Conservation (phyloP, 78 protist species). For the Chrysochromulina parva region DNA sequence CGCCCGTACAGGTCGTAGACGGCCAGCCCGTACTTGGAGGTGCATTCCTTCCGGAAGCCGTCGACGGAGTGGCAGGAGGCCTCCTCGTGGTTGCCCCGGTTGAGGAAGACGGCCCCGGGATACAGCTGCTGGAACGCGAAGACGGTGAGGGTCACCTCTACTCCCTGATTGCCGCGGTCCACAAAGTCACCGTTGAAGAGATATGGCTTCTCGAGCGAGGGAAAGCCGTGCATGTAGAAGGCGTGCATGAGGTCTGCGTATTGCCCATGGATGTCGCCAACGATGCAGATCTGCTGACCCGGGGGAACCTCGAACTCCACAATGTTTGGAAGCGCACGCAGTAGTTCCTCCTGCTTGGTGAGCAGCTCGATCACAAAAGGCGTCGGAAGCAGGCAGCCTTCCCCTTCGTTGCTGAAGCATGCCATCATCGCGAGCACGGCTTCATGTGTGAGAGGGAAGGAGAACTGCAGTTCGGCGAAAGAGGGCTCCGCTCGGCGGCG, state of each 20-base stretch:
- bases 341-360: too few species aligned
- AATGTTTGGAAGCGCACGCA: too few species aligned
- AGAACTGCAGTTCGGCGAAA: too few species aligned
- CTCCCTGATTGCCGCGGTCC: constrained; percentile 25
- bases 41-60: constrained; percentile 36
- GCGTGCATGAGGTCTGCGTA: neutral
- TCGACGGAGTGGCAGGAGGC: neutral
- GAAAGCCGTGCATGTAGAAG: neutral
- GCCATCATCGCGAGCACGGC: too few species aligned
- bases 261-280: constrained; percentile 32
- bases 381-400: too few species aligned
- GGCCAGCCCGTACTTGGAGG: neutral
- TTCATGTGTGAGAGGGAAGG: too few species aligned
- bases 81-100: constrained; percentile 55
- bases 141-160: neutral
- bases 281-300: neutral
- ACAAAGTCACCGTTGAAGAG: constrained; percentile 49
- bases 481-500: too few species aligned
- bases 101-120: neutral
- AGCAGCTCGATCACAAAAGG: too few species aligned
- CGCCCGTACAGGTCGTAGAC: neutral
- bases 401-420: too few species aligned
- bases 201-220: neutral
- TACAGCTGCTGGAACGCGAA: constrained; percentile 19
- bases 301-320: too few species aligned